These are phyloP conservation scores for Nowakowskiella sp. DNA, from an alignment of 192 early-diverging fungal species.

Conservation along the genomic window DNA sequence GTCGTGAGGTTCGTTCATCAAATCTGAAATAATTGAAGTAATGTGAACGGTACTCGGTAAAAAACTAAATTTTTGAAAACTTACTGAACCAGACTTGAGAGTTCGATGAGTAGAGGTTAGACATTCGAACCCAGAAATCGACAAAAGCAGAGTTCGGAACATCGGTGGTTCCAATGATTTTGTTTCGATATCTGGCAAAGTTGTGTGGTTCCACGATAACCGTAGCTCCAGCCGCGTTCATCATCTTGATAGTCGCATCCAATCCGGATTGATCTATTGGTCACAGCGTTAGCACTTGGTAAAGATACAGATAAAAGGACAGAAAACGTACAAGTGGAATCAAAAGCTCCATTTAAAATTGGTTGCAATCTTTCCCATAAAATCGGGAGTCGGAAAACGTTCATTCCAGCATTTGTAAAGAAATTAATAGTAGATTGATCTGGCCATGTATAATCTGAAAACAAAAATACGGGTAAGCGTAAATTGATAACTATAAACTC, in stretches of 20 bases:
- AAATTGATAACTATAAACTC: background rate
- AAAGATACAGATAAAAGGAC: background rate
- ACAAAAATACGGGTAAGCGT: background rate
- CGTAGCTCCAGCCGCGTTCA: constrained; percentile 6
- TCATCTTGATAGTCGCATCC: constrained; percentile 4
- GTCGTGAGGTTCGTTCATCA: constrained; percentile 11
- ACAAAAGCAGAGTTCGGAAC: constrained; percentile 8
- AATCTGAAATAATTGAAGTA: too few species aligned
- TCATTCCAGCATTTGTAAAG: background rate
- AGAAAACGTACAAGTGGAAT: constrained; percentile 2
- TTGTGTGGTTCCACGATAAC: constrained; percentile 18
- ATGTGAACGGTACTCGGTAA: too few species aligned
- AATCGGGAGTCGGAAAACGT: constrained; percentile 20
- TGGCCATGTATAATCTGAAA: background rate
- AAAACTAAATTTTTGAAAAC: too few species aligned
- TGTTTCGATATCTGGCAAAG: constrained; percentile 13
- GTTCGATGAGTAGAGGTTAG: constrained; percentile 8
- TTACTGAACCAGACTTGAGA: too few species aligned
- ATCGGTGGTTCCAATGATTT: constrained; percentile 1
- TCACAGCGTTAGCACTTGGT: background rate
- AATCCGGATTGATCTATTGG: too few species aligned
- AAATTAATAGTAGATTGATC: background rate
- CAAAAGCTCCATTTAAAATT: constrained; percentile 5
- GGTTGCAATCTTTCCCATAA: constrained; percentile 17
- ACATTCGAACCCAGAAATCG: constrained; percentile 13